A percentile compares a stretch with the other conserved stretches of the same genome.
These are phyloP conservation scores for Anacardium occidentale DNA, from an alignment of 345 rosid species.

Conservation along the genomic window DNA sequence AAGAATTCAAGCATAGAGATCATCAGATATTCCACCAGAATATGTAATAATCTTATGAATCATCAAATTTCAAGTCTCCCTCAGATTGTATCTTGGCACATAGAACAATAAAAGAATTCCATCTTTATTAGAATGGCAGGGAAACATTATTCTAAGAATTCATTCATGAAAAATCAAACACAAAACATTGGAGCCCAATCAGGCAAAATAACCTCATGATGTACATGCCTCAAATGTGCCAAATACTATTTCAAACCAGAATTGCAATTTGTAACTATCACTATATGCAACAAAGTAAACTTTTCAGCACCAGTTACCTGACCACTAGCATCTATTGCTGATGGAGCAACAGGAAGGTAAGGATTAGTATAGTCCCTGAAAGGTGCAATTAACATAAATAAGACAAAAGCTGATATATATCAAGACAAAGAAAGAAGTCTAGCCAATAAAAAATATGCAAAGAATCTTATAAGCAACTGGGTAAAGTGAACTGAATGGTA, in stretches of 20 bases:
- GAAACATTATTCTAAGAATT: not conserved
- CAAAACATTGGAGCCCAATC: not conserved
- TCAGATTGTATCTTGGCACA: not conserved
- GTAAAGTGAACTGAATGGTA: not conserved
- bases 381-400: constrained; percentile 4
- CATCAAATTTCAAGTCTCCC: constrained; percentile 8
- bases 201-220: not conserved
- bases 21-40: not conserved
- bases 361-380: constrained; percentile 95
- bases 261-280: not conserved
- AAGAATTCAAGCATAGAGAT: not conserved
- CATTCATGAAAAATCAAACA: not conserved
- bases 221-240: not conserved
- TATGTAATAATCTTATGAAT: constrained; percentile 5
- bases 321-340: constrained; percentile 87
- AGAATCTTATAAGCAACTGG: not conserved
- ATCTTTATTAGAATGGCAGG: not conserved
- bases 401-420: constrained; percentile 10
- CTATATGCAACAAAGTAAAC: not conserved
- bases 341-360: constrained; percentile 95
- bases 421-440: not conserved
- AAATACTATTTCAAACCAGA: not conserved
- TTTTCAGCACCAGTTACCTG: constrained; percentile 45
- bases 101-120: not conserved
- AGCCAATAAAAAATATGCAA: not conserved